Evolutionary conservation across 2,329 filamentous ascomycete species (phyloP).

Genomic region (Fusarium globosum): DNA sequence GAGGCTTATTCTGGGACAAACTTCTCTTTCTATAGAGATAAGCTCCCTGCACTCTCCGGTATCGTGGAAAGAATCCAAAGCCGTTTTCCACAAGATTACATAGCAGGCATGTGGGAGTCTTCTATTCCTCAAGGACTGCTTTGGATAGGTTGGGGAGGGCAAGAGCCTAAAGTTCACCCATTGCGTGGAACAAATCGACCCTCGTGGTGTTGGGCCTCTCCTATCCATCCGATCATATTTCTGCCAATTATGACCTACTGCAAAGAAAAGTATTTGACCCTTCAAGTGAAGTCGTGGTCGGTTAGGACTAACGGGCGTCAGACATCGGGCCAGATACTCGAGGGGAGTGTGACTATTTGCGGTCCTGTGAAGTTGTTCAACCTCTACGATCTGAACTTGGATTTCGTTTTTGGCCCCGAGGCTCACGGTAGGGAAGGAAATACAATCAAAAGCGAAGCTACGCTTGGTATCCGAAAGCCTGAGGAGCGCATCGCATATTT

Average conservation of each 20-base stretch:
- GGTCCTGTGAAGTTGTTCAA: not conserved
- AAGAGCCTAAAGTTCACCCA: not conserved
- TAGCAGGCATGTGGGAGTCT: not conserved
- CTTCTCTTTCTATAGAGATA: not conserved
- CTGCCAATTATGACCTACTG: not conserved
- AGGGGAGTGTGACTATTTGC: not conserved
- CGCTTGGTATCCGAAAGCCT: not conserved
- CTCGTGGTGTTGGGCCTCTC: slow-evolving; percentile 1
- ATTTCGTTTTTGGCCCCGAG: not conserved
- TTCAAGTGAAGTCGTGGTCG: not conserved
- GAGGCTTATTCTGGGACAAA: not conserved
- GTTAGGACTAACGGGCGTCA: not conserved
- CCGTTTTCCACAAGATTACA: not conserved
- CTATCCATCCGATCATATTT: not conserved
- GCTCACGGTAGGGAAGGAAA: not conserved
- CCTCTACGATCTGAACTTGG: not conserved
- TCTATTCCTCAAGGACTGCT: not conserved
- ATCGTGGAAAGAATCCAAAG: not conserved
- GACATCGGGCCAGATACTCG: not conserved
- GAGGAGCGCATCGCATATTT: not conserved
- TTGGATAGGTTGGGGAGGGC: not conserved
- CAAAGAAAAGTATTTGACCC: not conserved
- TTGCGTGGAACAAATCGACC: not conserved
- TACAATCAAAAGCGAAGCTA: not conserved
- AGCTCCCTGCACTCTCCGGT: not conserved